phyloP scores from a whole-genome alignment of 805 yeast species.

The Isabelozyma gotoi region DNA sequence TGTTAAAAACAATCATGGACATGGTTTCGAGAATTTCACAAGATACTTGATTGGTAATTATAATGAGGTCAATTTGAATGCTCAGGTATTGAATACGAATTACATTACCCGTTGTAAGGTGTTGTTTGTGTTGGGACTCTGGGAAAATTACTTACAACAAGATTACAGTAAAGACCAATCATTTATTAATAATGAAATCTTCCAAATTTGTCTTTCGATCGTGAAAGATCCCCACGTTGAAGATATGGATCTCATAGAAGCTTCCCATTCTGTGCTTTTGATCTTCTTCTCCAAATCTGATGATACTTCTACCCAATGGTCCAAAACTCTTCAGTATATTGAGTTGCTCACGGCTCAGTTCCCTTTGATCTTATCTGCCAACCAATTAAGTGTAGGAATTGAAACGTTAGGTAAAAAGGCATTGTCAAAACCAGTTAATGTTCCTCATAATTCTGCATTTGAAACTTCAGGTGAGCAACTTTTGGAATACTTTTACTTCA shows the following conservation, averaged over 20 bases:
- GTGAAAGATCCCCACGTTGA: constrained; percentile 21
- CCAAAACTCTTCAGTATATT: constrained; percentile 38
- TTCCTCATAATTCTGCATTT: constrained; percentile 3
- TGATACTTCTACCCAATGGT: constrained; percentile 11
- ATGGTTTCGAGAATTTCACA: constrained; percentile 29
- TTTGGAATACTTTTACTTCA: constrained; percentile 40
- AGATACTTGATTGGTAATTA: constrained; percentile 32
- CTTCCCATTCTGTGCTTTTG: constrained; percentile 59
- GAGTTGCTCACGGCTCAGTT: constrained; percentile 52
- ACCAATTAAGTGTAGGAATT: constrained; percentile 57
- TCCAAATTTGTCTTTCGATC: constrained; percentile 31
- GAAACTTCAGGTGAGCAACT: constrained; percentile 31
- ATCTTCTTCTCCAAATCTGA: constrained; percentile 31
- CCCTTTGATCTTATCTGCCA: constrained; percentile 52
- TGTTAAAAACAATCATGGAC: constrained; percentile 21
- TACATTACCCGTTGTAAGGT: constrained; percentile 37
- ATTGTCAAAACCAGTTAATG: constrained; percentile 22
- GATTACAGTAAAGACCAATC: constrained; percentile 8
- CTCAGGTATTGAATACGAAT: constrained; percentile 23
- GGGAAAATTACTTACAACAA: constrained; percentile 45
- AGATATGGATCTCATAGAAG: constrained; percentile 47
- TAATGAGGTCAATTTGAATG: constrained; percentile 31
- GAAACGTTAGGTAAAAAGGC: constrained; percentile 51
- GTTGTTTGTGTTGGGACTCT: constrained; percentile 44
- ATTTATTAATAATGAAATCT: constrained; percentile 24